Conservation (phyloP, 139 green algal genomes). For the Coccomyxa sp. region DNA sequence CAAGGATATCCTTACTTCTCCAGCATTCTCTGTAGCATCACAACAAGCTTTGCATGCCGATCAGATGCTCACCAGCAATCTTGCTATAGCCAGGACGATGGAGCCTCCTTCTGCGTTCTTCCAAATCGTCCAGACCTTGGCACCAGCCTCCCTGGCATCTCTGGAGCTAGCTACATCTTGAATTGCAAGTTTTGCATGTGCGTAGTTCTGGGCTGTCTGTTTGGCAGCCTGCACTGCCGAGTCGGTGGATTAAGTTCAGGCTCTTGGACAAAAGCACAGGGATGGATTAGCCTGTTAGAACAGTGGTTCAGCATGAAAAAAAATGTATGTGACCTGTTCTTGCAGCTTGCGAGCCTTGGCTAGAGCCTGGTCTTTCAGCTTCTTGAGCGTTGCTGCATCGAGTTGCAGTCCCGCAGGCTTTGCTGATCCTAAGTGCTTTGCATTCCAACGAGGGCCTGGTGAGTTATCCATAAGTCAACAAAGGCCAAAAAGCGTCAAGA, state of each 20-base stretch:
- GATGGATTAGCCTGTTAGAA: too few species aligned
- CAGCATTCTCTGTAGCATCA: background rate
- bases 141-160: background rate
- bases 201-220: background rate
- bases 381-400: conserved; percentile 2
- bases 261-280: too few species aligned
- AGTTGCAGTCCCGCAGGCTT: background rate
- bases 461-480: background rate
- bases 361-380: conserved; percentile 9
- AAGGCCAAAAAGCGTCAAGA: background rate
- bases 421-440: background rate
- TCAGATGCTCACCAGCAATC: background rate
- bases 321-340: background rate
- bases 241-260: too few species aligned
- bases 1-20: background rate
- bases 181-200: background rate
- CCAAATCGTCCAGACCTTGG: background rate
- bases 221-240: background rate
- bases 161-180: background rate
- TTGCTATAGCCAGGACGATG: background rate
- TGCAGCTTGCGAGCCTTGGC: conserved; percentile 5
- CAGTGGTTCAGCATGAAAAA: too few species aligned
- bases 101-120: background rate
- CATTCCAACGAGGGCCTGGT: background rate
- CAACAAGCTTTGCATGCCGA: background rate